Evolutionary conservation across 768 basidiomycete species (phyloP), one percentile per base, ranked within the genome.

Genomic region (Tephrocybe rancida): DNA sequence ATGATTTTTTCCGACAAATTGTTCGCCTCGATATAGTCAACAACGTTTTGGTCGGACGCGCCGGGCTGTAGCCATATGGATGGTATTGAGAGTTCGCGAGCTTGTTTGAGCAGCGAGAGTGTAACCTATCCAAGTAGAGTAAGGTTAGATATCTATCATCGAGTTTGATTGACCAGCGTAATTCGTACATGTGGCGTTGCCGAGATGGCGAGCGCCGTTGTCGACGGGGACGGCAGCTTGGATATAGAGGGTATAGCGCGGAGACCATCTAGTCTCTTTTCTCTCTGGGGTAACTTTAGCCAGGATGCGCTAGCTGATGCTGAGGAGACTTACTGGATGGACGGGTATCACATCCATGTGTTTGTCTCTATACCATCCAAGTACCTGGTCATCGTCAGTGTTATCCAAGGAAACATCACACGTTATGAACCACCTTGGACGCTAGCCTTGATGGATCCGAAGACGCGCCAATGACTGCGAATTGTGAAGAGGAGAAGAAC

Each of bases 41-140:
- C 22, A 14, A 58, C 56, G 21, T 55, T 27, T 44, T 52, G 44
- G 26, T 61, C 59, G 35, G 54, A 44, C 43, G 56, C 59, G 2
- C 54, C 59, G 11, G 59, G 56, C 50, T 61, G 59, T 44, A 61
- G 55, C 59, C 56, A 61, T 50, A 61, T 58, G 27, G 56, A 50
- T 14, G 50, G 38, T 42, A 61, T 50, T 6, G 55, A 57, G 27
- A 61, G 53, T 43, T 51, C 48, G 24, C 54, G 56, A 58, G 59
- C 59, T 58, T 61, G 59, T 54, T 61, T 55, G 53, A 61, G 58
- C 35, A 62, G 47, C 47, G 55, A 59, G 32, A 62, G 55, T 54
- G 58, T 57, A 52, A 60, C 38, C 55, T 62, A 49, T 44, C 49
- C 19, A 52, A 48, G 21, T 51, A 55, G 16, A 54, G 32, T 54